These are phyloP conservation scores for Candida sphagnicola DNA, from an alignment of 805 yeast genomes.

Conservation along the genomic window DNA sequence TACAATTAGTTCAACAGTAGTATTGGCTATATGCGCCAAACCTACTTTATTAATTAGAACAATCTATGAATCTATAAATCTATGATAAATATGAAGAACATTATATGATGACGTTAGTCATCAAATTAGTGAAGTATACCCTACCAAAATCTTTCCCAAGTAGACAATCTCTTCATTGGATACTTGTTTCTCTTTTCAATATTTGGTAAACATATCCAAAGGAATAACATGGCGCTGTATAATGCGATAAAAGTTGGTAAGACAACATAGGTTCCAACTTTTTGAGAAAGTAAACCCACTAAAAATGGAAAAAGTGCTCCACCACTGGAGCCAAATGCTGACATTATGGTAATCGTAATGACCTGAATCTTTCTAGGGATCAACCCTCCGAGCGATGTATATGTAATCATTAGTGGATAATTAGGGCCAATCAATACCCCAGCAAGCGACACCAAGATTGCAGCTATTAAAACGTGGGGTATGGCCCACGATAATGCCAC, in stretches of 20 bases:
- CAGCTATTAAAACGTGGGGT: slow-evolving; percentile 41
- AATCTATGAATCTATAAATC: no score
- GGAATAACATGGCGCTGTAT: slow-evolving; percentile 25
- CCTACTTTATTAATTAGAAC: not conserved
- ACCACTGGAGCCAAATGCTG: slow-evolving; percentile 56
- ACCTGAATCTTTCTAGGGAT: slow-evolving; percentile 51
- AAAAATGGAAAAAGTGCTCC: slow-evolving; percentile 55
- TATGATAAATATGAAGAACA: no score
- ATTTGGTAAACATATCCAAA: slow-evolving; percentile 43
- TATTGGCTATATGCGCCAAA: no score
- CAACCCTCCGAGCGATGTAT: slow-evolving; percentile 38
- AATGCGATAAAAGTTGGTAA: slow-evolving; percentile 44
- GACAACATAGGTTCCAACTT: slow-evolving; percentile 44
- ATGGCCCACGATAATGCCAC: slow-evolving; percentile 46
- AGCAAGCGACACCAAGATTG: slow-evolving; percentile 43
- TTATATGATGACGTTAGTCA: not conserved
- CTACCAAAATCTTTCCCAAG: slow-evolving; percentile 18
- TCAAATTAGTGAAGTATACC: slow-evolving; percentile 2
- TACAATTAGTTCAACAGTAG: not conserved
- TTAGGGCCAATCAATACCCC: slow-evolving; percentile 68
- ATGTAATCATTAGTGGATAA: slow-evolving; percentile 50
- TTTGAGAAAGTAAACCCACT: slow-evolving; percentile 47
- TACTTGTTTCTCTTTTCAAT: slow-evolving; percentile 13
- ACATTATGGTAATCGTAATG: slow-evolving; percentile 46
- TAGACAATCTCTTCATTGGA: slow-evolving; percentile 4